Conservation (phyloP, 179 eudicot species). For the Patellifolia procumbens region DNA sequence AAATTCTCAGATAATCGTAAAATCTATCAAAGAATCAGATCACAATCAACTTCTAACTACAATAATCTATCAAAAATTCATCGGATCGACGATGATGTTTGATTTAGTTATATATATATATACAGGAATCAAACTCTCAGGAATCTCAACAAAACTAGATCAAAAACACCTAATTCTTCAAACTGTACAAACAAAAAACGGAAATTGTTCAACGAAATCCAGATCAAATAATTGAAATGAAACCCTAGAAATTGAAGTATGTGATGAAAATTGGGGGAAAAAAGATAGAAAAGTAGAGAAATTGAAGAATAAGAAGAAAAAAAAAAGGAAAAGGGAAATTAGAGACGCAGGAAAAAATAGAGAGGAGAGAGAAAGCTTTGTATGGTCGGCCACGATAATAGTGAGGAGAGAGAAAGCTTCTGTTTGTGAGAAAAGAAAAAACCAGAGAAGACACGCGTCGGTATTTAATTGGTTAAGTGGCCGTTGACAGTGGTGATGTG, state of each 20-base stretch:
- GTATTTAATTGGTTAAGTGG: neutral
- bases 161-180: conserved; percentile 16
- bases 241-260: conserved; percentile 25
- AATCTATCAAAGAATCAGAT: neutral
- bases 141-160: conserved; percentile 7
- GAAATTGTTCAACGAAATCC: neutral
- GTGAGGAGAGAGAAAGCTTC: neutral
- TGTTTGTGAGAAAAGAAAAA: neutral
- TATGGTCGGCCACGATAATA: neutral
- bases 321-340: conserved; percentile 13
- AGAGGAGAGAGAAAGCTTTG: neutral
- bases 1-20: neutral
- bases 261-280: neutral
- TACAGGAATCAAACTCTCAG: conserved; percentile 6
- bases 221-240: conserved; percentile 16
- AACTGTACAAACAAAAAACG: neutral
- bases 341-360: conserved; percentile 30
- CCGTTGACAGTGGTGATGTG: conserved; percentile 30
- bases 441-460: conserved; percentile 16
- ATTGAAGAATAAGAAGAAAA: neutral
- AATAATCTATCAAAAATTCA: neutral
- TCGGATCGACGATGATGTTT: no score
- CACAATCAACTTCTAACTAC: neutral
- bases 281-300: neutral
- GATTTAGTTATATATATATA: neutral